Evolutionary conservation across 2,329 filamentous ascomycete genomes (phyloP).

Genomic region (Fusarium transvaalense): DNA sequence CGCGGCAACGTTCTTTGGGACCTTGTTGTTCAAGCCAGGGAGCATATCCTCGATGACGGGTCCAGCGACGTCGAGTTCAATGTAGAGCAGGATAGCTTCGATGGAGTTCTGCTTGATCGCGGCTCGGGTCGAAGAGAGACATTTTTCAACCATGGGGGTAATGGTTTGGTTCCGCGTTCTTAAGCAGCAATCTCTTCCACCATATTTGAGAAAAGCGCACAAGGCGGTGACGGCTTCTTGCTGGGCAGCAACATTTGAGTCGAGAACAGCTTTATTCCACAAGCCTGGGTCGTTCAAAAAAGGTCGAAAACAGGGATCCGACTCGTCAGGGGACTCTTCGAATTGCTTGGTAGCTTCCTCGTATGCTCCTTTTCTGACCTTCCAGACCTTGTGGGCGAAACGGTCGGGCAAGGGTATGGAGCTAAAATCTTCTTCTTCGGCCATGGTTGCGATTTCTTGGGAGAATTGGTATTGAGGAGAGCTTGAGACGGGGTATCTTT

Average conservation of each 20-base stretch:
- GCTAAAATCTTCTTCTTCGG: constrained; percentile 88
- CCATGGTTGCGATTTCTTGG: constrained; percentile 67
- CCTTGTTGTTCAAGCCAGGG: constrained; percentile 85
- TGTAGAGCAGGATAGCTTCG: constrained; percentile 87
- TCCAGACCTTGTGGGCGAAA: constrained; percentile 90
- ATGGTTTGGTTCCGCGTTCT: constrained; percentile 83
- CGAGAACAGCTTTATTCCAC: constrained; percentile 92
- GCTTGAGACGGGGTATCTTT: constrained; percentile 44
- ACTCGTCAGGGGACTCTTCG: constrained; percentile 84
- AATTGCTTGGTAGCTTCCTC: constrained; percentile 93
- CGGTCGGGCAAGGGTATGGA: constrained; percentile 82
- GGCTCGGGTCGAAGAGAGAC: constrained; percentile 85
- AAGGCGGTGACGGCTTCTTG: constrained; percentile 90
- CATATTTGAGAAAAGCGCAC: constrained; percentile 92
- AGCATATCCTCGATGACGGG: constrained; percentile 93
- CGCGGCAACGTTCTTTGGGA: constrained; percentile 84
- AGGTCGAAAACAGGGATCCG: constrained; percentile 85
- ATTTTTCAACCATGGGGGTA: constrained; percentile 88
- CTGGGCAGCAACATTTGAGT: constrained; percentile 97
- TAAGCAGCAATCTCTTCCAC: constrained; percentile 81
- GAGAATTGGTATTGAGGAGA: constrained; percentile 34
- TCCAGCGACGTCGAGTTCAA: constrained; percentile 88
- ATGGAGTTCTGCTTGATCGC: constrained; percentile 88
- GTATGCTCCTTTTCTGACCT: constrained; percentile 94
- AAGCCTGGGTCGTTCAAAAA: constrained; percentile 87